Base-by-base conservation (phyloP, 306 rosid species). In the Quercus aquifolioides region DNA sequence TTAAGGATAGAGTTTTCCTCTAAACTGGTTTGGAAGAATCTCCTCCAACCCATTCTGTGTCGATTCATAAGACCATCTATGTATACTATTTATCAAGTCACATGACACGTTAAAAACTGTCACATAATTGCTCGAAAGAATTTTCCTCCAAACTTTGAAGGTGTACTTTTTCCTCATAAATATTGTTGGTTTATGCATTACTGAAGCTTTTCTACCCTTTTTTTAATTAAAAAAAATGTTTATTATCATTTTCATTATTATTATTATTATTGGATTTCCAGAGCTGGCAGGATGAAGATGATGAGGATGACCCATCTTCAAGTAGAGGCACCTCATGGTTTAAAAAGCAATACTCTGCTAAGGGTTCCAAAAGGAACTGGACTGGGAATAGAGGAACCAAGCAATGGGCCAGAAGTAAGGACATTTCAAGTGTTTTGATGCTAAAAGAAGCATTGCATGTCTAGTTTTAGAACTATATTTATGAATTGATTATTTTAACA, bases 301-400 rank as follows among this genome's bases (percentile, higher is more conserved):
- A 80, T 43, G 81, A 78, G 59, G 84, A 82, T 70, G 83, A 83
- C 63, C 85, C 90, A 30, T 74, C 87, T 83, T 84, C 88, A 46
- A 80, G 82, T 71, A 82, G 64, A 72, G 84, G 79, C 74, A 69
- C 82, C 51, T 86, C 90, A 21, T 86, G 92, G 92, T 86, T 86
- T 78, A 86, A 71, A 80, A 89, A 55, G 81, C 81, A 76, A 59
- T 78, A 54, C 81, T 82, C 92, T 19, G 69, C 43, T 15, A 75
- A 86, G 76, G 88, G 80, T 59, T 75, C 84, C 70, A 77, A 77
- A 80, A 74, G 72, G 78, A 76, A 68, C 19, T 23, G 79, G 78
- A 62, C 63, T 58, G 55, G 76, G 83, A 67, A 79, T 68, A 84
- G 38, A 57, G 83, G 75, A 77, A 33, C 80, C 54, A 78, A 20